Percentiles rank a stretch among this genome's conserved stretches.
Evolutionary conservation across 371 early-diverging fungal genomes (phyloP).

Genomic region (Syncephalis fuscata): DNA sequence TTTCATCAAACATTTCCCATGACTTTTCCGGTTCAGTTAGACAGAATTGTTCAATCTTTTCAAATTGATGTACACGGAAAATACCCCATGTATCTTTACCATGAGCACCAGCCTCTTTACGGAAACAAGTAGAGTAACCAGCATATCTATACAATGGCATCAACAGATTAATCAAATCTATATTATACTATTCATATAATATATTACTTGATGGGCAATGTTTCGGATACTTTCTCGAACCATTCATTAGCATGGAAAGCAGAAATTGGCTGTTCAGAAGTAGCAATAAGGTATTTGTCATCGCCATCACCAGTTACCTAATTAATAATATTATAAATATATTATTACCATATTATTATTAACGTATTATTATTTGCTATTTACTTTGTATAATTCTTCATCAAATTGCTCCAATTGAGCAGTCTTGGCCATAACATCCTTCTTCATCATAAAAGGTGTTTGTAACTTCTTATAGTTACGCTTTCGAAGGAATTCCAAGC

Average conservation of each 20-base stretch:
- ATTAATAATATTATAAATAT: constrained; percentile 5
- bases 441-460: constrained; percentile 98
- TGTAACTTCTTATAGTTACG: constrained; percentile 90
- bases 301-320: constrained; percentile 62
- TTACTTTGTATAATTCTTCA: constrained; percentile 95
- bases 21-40: constrained; percentile 94
- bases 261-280: constrained; percentile 98
- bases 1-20: constrained; percentile 95
- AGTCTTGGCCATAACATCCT: constrained; percentile 96
- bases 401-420: constrained; percentile 98
- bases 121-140: constrained; percentile 99
- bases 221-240: constrained; percentile 81
- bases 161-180: constrained; percentile 9
- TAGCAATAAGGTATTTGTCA: constrained; percentile 98
- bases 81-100: constrained; percentile 99
- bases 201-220: constrained; percentile 75
- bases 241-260: constrained; percentile 96
- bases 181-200: background rate
- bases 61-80: constrained; percentile 99
- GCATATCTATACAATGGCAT: constrained; percentile 62
- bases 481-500: constrained; percentile 84
- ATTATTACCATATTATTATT: no score
- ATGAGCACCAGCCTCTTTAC: constrained; percentile 99
- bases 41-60: constrained; percentile 99
- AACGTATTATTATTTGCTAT: no score